Base-by-base conservation (phyloP, 352 stramenopile genomes). In the Pythium vanterpoolii region DNA sequence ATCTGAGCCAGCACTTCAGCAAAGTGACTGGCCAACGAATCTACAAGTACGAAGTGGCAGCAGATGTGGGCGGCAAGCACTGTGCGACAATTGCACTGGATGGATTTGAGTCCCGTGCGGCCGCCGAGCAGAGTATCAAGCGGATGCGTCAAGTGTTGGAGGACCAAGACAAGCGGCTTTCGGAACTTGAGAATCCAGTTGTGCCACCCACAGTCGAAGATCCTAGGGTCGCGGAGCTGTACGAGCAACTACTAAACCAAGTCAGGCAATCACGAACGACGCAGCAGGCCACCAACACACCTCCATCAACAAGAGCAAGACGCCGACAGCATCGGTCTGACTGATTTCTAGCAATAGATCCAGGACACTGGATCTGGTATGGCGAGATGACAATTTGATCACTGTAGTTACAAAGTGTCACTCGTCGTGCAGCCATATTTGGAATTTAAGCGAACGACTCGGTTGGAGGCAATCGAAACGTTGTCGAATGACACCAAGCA, bases 171-270 rank as follows among this genome's bases (percentile, higher is more conserved):
- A 36, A 56, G 34, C 40, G 55, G 1, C 38, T 64, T 1, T 9
- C 3, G 1, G 10, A 28, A 13, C 43, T 64, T 10, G 55, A 64
- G 43, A 59, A 64, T 23, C 62, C 62, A 6, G 24, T 42, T 8
- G 30, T 49, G 36, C 27, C 53, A 23, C 46, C 45, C 3, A 40
- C n/a, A n/a, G n/a, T 34, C 7, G 55, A 69, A 24, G 42, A 71
- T 16, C 64, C 64, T 2, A 43, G 62, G 11, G 43, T 71, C 16
- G 33, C 11, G 8, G 64, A 71, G 40, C 57, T 71, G 10, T 71
- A 66, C 33, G 33, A 46, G 16, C 46, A 60, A 27, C 27, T 71
- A 5, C 18, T 31, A 14, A 18, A 40, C 3, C 63, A 70, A 59
- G 56, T 70, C 14, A 47, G 56, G 21, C 26, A 70, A 30, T 42